A percentile compares a stretch with the other conserved stretches of the same genome.
phyloP scores from a whole-genome alignment of 1,284 basidiomycete genomes.

The Puccinia coronata region DNA sequence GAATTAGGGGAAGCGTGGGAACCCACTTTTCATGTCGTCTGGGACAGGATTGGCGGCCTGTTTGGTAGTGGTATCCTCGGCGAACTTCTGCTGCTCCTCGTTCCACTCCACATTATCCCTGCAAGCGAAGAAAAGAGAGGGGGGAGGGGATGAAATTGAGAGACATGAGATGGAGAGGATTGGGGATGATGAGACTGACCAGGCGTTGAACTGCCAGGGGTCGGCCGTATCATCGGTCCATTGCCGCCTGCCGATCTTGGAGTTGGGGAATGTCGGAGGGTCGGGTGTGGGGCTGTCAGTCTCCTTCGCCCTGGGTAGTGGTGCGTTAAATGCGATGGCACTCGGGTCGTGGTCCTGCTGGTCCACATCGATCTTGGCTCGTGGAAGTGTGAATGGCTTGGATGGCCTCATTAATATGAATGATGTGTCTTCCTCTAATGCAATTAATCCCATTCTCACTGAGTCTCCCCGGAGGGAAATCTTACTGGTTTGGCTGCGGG shows the following conservation, averaged over 20 bases:
- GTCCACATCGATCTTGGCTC: slow-evolving; percentile 23
- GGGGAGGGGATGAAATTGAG: background rate
- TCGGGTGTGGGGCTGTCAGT: background rate
- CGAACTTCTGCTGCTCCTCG: slow-evolving; percentile 42
- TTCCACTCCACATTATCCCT: slow-evolving; percentile 48
- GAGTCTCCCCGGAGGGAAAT: background rate
- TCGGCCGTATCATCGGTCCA: slow-evolving; percentile 33
- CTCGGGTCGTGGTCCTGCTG: slow-evolving; percentile 39
- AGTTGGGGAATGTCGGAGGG: background rate
- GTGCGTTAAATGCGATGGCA: slow-evolving; percentile 39
- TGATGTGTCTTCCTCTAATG: no score
- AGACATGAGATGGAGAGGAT: background rate
- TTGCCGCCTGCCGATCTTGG: slow-evolving; percentile 42
- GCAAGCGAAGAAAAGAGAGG: no score
- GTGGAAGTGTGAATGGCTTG: slow-evolving; percentile 27
- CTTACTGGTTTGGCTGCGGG: background rate
- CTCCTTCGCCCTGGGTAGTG: slow-evolving; percentile 17
- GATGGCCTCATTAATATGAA: slow-evolving; percentile 22
- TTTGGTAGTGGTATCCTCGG: slow-evolving; percentile 26
- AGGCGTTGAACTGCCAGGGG: slow-evolving; percentile 46
- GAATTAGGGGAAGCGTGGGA: no score
- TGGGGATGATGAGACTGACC: background rate
- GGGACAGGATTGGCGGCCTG: slow-evolving; percentile 44
- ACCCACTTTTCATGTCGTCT: slow-evolving; percentile 34
- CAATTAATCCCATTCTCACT: background rate